phyloP scores from a whole-genome alignment of 306 rosid genomes.

The Medicago truncatula region MtrunA17r5.0-ANR NC_053044.1:58174501-58175000 shows the following conservation, averaged over 20 bases:
- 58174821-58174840: too few relatives aligned
- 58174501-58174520: neutral
- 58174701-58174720: too few relatives aligned
- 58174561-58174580: too few relatives aligned
- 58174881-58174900: neutral
- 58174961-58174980: slow-evolving; percentile 44
- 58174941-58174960: slow-evolving; percentile 10
- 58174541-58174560: too few relatives aligned
- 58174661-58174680: too few relatives aligned
- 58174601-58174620: too few relatives aligned
- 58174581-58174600: too few relatives aligned
- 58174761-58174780: neutral
- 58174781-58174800: slow-evolving; percentile 3
- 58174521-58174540: neutral
- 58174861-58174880: neutral
- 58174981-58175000: slow-evolving; percentile 93
- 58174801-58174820: too few relatives aligned
- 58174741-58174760: neutral
- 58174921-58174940: slow-evolving; percentile 3
- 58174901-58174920: slow-evolving; percentile 3
- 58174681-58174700: too few relatives aligned
- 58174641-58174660: too few relatives aligned
- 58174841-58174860: neutral
- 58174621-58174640: too few relatives aligned
- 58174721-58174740: neutral